Conservation (phyloP, 2,329 filamentous ascomycete species). For the Colletotrichum spinosum region DNA sequence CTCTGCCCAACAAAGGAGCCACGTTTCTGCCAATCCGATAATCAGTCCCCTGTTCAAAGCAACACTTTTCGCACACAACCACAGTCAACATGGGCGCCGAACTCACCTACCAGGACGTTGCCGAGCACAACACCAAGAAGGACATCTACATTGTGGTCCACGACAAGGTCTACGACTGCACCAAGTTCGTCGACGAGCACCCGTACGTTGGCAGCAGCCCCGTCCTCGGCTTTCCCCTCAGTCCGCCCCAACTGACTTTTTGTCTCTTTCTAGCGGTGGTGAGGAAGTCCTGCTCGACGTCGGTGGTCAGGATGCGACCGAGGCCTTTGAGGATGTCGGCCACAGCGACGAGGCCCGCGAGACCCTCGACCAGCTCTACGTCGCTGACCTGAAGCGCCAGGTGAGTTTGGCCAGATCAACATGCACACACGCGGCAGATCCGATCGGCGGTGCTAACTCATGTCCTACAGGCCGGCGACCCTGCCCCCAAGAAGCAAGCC, state of each 20-base stretch:
- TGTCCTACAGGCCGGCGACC: conserved; percentile 76
- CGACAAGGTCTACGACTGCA: conserved; percentile 94
- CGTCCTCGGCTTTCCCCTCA: background rate
- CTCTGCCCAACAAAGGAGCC: conserved; percentile 26
- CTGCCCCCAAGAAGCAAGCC: conserved; percentile 72
- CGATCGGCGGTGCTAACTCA: conserved; percentile 40
- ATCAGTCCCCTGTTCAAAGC: conserved; percentile 3
- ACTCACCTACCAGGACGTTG: conserved; percentile 84
- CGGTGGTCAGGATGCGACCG: conserved; percentile 93
- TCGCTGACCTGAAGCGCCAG: conserved; percentile 83
- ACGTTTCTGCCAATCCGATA: conserved; percentile 23
- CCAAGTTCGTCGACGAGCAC: conserved; percentile 96
- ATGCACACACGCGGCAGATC: background rate
- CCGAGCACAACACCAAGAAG: conserved; percentile 91
- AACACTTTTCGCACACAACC: conserved; percentile 25
- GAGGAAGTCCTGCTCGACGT: conserved; percentile 98
- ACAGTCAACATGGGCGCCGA: conserved; percentile 49
- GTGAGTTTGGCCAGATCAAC: conserved; percentile 60
- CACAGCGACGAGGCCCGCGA: conserved; percentile 99
- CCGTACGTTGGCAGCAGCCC: conserved; percentile 65
- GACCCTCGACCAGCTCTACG: conserved; percentile 81
- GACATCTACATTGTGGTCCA: conserved; percentile 92
- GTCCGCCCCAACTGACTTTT: conserved; percentile 12
- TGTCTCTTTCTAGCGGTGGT: conserved; percentile 77
- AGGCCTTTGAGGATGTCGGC: conserved; percentile 98